Base-by-base conservation (phyloP, 2,329 filamentous ascomycete species). In the Endocalyx cinctus region DNA sequence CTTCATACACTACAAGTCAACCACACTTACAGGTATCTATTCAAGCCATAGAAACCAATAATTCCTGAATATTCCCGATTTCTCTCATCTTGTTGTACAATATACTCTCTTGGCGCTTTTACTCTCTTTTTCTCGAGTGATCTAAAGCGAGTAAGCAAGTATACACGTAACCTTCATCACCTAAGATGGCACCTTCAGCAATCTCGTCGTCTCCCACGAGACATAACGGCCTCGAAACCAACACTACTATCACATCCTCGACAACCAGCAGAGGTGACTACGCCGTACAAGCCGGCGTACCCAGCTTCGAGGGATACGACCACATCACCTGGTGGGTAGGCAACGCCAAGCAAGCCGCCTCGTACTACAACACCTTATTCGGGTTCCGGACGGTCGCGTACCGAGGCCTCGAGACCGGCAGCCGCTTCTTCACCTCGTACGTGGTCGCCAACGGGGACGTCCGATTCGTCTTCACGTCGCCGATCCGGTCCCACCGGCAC, bases 251-350 rank as follows among this genome's bases (percentile, higher is more conserved):
- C n/a, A n/a, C n/a, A n/a, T n/a, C n/a, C n/a, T n/a, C n/a, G n/a
- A 48, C 56, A 25, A 51, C 56, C 27, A 55, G 59, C 38, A 73
- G 73, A 50, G 68, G 68, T 13, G 75, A 75, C 50, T 74, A 68
- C 50, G 69, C 72, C 40, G 66, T 77, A 29, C 69, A 74, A 50
- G 64, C 54, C 31, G 70, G 49, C 49, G 65, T 50, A 41, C 62
- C 60, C 50, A 74, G 71, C 56, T 89, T 94, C 67, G 77, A 78
- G 41, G 88, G 87, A 55, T 96, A 95, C 60, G 87, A 95, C 64
- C 86, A 95, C 62, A 77, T 95, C 36, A 89, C 87, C 48, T 96
- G 89, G 89, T 95, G 87, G 69, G 90, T 96, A 18, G 88, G 89
- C 57, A 97, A 97, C 58, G 89, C 90, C 50, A 96, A 96, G 66